These are phyloP conservation scores for Talaromyces amestolkiae DNA, from an alignment of 2,329 filamentous ascomycete species.

Conservation along the genomic window DNA sequence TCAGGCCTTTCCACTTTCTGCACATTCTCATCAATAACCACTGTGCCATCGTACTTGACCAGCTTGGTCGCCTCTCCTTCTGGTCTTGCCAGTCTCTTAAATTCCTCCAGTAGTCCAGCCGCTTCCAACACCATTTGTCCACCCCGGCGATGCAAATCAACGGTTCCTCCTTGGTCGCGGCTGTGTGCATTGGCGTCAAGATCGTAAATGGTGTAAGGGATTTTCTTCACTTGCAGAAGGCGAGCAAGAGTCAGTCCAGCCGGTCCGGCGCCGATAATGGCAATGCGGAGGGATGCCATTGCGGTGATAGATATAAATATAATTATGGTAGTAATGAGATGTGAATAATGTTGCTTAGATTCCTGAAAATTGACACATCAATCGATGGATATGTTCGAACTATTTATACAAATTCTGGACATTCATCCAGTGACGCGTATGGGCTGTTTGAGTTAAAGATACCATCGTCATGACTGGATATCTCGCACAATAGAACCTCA, in stretches of 20 bases:
- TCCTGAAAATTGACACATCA: background rate
- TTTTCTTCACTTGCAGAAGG: conserved; percentile 49
- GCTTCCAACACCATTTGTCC: conserved; percentile 54
- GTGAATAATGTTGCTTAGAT: background rate
- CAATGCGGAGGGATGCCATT: conserved; percentile 31
- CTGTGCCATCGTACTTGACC: conserved; percentile 4
- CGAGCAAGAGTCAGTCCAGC: conserved; percentile 53
- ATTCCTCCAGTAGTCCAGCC: conserved; percentile 51
- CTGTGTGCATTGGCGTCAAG: conserved; percentile 35
- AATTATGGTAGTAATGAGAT: background rate
- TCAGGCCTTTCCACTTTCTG: background rate
- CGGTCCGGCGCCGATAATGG: conserved; percentile 52
- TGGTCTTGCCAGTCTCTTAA: conserved; percentile 29
- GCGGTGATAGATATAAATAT: background rate
- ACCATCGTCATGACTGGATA: background rate
- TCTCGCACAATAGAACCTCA: background rate
- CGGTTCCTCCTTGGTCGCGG: conserved; percentile 52
- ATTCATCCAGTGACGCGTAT: background rate
- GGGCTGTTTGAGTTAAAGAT: background rate
- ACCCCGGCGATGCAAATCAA: conserved; percentile 54
- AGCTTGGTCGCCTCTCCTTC: conserved; percentile 24
- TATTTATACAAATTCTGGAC: background rate
- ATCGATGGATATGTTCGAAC: background rate
- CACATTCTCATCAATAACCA: background rate
- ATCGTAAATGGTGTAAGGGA: conserved; percentile 54